A percentile compares a stretch with the other conserved stretches of the same genome.
These are phyloP conservation scores for Metarhizium sp. DNA, from an alignment of 2,329 filamentous ascomycete genomes.

Conservation along the genomic window DNA sequence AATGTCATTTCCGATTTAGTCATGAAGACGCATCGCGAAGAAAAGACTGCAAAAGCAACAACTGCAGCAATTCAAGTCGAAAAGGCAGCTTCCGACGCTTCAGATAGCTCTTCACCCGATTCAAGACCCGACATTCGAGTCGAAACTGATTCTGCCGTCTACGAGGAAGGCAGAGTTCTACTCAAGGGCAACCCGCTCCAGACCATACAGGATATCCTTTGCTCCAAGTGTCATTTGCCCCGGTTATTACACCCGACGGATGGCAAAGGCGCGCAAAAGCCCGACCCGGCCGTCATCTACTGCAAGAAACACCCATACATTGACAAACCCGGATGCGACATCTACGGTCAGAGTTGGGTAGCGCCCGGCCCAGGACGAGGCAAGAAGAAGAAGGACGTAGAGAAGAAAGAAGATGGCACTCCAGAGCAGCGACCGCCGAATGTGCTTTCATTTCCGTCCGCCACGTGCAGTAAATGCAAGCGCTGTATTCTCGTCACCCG, in stretches of 20 bases:
- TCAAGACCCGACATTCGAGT: slow-evolving; percentile 45
- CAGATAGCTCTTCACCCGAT: slow-evolving; percentile 43
- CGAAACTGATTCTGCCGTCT: slow-evolving; percentile 59
- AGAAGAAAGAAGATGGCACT: slow-evolving; percentile 44
- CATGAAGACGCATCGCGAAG: slow-evolving; percentile 65
- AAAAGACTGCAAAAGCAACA: slow-evolving; percentile 63
- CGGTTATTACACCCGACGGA: slow-evolving; percentile 64
- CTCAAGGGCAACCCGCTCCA: slow-evolving; percentile 65
- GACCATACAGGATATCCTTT: slow-evolving; percentile 62
- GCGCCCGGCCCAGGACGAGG: slow-evolving; percentile 60
- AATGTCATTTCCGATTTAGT: slow-evolving; percentile 70
- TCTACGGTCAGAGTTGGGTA: slow-evolving; percentile 75
- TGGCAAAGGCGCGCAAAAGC: slow-evolving; percentile 55
- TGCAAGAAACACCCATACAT: slow-evolving; percentile 75
- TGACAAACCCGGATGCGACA: slow-evolving; percentile 66
- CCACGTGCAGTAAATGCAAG: slow-evolving; percentile 59
- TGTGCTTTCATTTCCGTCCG: slow-evolving; percentile 54
- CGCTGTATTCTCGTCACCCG: slow-evolving; percentile 55
- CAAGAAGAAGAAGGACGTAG: slow-evolving; percentile 72
- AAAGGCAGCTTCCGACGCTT: slow-evolving; percentile 48
- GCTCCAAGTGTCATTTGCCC: slow-evolving; percentile 65
- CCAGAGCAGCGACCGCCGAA: slow-evolving; percentile 50
- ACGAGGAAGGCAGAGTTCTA: slow-evolving; percentile 58
- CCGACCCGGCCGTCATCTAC: slow-evolving; percentile 60
- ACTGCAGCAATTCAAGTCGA: slow-evolving; percentile 56